A percentile compares a stretch with the other conserved stretches of the same genome.
Evolutionary conservation across 306 rosid genomes (phyloP).

Genomic region (Echinosophora koreensis): DNA sequence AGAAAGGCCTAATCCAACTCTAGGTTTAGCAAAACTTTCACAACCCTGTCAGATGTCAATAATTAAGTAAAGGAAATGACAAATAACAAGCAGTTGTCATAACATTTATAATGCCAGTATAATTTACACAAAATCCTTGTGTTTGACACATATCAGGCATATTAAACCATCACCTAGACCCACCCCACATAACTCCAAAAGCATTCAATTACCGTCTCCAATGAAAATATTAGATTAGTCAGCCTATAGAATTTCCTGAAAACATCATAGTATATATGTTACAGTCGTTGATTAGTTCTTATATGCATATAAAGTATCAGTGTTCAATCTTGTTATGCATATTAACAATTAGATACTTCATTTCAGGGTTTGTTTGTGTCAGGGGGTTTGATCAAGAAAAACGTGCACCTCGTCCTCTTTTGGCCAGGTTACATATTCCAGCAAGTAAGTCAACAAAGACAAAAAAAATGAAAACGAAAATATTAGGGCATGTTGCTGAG

Average conservation of each 20-base stretch:
- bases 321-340: slow-evolving; percentile 20
- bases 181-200: slow-evolving; percentile 10
- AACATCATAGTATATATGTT: slow-evolving; percentile 14
- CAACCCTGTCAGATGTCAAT: background rate
- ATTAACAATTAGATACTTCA: slow-evolving; percentile 38
- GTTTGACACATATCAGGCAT: background rate
- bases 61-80: background rate
- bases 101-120: slow-evolving; percentile 1
- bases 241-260: background rate
- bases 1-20: background rate
- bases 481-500: slow-evolving; percentile 33
- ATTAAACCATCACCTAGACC: slow-evolving; percentile 9
- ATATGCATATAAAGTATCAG: slow-evolving; percentile 3
- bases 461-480: slow-evolving; percentile 48
- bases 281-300: slow-evolving; percentile 34
- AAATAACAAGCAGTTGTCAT: background rate
- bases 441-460: slow-evolving; percentile 65
- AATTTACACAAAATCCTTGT: background rate
- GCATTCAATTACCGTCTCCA: slow-evolving; percentile 12
- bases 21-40: slow-evolving; percentile 8
- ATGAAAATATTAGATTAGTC: background rate
- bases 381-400: slow-evolving; percentile 83
- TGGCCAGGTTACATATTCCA: slow-evolving; percentile 71
- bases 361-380: slow-evolving; percentile 91
- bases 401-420: slow-evolving; percentile 77